Base-by-base conservation (phyloP, 2,329 filamentous ascomycete species). In the Macrophomina tecta region DNA sequence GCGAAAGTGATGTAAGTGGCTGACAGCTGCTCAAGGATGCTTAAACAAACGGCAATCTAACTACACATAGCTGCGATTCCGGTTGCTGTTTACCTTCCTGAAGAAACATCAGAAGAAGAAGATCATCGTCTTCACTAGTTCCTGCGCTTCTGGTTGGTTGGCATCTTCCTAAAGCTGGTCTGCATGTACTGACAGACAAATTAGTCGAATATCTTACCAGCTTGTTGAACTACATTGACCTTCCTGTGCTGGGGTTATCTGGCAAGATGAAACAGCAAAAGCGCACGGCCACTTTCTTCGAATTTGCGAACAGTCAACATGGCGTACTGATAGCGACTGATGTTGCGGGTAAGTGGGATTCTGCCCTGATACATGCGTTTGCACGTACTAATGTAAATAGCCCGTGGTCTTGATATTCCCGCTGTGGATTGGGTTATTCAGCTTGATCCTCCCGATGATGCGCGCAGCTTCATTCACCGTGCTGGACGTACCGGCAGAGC, bases 261-360 rank as follows among this genome's bases (percentile, higher is more conserved):
- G 95, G 78, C 40, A 97, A 99, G 82, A 93, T 97, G 81, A 99
- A 99, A 82, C 95, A 99, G 81, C 93, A 97, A 81, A 97, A 97
- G 80, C 91, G 95, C n/a, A 99, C 95, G 30, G 97, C 96, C 77
- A 97, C 93, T 0, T 99, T 99, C 79, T 99, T 98, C 79, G 94
- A 98, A 78, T 99, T 99, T 78, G 90, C 88, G 75, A 93, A 94
- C 74, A 90, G 94, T 18, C 89, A 89, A 71, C 88, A 91, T 71
- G 95, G 94, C 30, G 97, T 92, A 0, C 81, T 99, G 64, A 95
- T 99, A 72, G 97, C 94, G 82, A 99, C 95, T 0, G 95, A 99
- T 75, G 95, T 99, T 70, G 95, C 95, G 53, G 48, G 48, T 51
- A 9, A 51, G 48, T 16, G 18, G 32, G 7, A 14, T 32, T 12